Evolutionary conservation across 2,329 filamentous ascomycete genomes (phyloP).

Genomic region (Pseudogymnoascus destructans): DNA sequence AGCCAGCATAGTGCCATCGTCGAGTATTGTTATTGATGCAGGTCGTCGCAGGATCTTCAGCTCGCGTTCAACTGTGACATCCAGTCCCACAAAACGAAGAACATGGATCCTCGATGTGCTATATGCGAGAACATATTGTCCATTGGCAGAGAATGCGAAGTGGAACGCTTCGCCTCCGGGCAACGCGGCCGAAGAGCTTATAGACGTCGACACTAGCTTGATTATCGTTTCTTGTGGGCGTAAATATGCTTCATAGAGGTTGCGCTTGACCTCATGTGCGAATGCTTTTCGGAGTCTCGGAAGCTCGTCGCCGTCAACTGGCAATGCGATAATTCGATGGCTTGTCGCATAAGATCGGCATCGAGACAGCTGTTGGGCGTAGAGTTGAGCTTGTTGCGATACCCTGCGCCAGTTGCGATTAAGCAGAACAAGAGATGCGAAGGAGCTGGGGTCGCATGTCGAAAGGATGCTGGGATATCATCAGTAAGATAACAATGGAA

Average conservation of each 20-base stretch:
- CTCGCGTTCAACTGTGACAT: conserved; percentile 57
- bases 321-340: conserved; percentile 25
- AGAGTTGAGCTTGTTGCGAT: conserved; percentile 50
- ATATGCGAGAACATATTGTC: conserved; percentile 63
- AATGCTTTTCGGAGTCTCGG: conserved; percentile 52
- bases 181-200: conserved; percentile 62
- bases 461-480: conserved; percentile 10
- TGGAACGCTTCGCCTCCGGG: conserved; percentile 78
- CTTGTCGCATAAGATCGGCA: conserved; percentile 46
- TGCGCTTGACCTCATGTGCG: conserved; percentile 57
- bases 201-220: conserved; percentile 70
- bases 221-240: conserved; percentile 58
- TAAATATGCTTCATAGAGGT: conserved; percentile 64
- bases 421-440: conserved; percentile 52
- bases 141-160: conserved; percentile 65
- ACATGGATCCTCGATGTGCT: conserved; percentile 79
- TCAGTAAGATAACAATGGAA: conserved; percentile 13
- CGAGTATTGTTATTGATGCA: conserved; percentile 62
- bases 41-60: conserved; percentile 68
- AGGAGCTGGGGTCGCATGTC: conserved; percentile 37
- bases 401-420: conserved; percentile 53
- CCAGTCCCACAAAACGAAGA: conserved; percentile 49
- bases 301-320: conserved; percentile 38
- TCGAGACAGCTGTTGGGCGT: conserved; percentile 46
- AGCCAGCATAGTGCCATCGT: conserved; percentile 63